Conservation (phyloP, 306 rosid genomes). For the Begonia masoniana region DNA sequence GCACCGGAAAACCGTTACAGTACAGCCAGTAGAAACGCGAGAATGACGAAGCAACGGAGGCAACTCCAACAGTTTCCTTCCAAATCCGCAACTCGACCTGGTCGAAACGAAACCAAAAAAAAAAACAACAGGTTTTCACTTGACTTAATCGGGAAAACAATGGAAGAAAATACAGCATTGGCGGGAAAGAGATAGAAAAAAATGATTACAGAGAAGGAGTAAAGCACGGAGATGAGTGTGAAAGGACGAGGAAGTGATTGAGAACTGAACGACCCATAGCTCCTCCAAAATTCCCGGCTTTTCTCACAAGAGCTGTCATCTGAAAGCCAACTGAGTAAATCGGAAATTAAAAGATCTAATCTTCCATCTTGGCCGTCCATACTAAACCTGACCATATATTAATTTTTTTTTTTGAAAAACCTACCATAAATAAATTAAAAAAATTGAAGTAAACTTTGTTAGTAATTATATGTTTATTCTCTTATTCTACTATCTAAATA, state of each 20-base stretch:
- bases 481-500: no score
- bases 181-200: neutral
- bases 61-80: constrained; percentile 6
- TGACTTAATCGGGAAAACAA: neutral
- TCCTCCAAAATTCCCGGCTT: no score
- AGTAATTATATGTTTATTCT: no score
- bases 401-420: no score
- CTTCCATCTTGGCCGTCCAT: no score
- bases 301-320: no score
- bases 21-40: constrained; percentile 9
- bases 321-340: no score
- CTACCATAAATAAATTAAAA: no score
- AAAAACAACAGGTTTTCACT: neutral
- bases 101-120: constrained; percentile 8
- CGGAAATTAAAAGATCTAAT: no score
- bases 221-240: constrained; percentile 26
- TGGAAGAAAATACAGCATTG: neutral
- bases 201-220: constrained; percentile 20
- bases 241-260: constrained; percentile 33
- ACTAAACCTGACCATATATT: no score
- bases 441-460: no score
- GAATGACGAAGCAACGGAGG: constrained; percentile 16
- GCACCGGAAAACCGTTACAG: constrained; percentile 24
- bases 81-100: constrained; percentile 33
- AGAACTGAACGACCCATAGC: constrained; percentile 38